Percentiles rank a stretch among this genome's conserved stretches.
These are phyloP conservation scores for Eucalyptus sp. DNA, from an alignment of 345 rosid species.

Conservation along the genomic window DNA sequence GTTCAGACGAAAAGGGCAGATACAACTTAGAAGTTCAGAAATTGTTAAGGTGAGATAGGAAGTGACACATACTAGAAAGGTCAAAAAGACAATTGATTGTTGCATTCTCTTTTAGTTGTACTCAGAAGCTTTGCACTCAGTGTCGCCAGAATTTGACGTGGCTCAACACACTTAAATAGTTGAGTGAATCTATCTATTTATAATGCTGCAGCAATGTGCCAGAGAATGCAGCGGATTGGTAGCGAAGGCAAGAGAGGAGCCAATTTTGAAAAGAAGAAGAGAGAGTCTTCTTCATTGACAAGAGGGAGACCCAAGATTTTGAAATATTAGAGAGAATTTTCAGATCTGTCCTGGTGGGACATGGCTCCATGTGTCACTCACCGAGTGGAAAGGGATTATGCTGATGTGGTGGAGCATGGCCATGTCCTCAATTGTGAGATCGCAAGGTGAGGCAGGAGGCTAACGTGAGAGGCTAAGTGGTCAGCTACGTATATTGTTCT, in stretches of 20 bases:
- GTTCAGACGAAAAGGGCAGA: background rate
- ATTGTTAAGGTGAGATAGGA: background rate
- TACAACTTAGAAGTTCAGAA: background rate
- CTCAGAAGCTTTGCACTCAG: rapidly evolving
- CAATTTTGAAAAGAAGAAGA: too few relatives aligned
- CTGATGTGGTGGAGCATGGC: too few relatives aligned
- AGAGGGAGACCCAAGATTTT: too few relatives aligned
- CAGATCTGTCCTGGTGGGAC: rapidly evolving
- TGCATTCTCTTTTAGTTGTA: background rate
- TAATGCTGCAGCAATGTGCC: rapidly evolving
- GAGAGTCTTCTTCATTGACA: too few relatives aligned
- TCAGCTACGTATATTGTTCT: rapidly evolving
- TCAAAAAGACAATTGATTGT: constrained; percentile 34
- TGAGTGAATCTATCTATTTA: too few relatives aligned
- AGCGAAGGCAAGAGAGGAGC: too few relatives aligned
- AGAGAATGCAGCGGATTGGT: rapidly evolving
- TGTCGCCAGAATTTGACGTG: rapidly evolving
- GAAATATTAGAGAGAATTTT: too few relatives aligned
- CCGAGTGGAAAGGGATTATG: too few relatives aligned
- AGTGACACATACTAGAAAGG: constrained; percentile 42
- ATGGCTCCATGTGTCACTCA: too few relatives aligned
- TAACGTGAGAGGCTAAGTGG: too few relatives aligned
- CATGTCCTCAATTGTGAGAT: too few relatives aligned
- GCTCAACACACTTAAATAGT: background rate
- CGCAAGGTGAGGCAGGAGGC: too few relatives aligned